These are phyloP conservation scores for Metschnikowia gelsemii DNA, from an alignment of 805 yeast genomes.

Conservation along the genomic window DNA sequence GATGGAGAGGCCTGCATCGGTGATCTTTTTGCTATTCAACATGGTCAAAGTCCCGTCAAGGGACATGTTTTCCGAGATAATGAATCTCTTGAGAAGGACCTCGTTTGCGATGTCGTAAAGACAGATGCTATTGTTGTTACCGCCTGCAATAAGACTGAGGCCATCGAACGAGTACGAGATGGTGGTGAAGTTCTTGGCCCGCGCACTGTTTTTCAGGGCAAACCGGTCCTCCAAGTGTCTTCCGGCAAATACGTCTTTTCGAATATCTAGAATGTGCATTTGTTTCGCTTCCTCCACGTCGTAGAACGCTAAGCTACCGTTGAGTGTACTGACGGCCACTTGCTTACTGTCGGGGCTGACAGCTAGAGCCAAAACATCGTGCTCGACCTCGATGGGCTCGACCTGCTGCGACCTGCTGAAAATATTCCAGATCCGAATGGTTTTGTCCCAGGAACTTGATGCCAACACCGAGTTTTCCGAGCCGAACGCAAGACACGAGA, in stretches of 20 bases:
- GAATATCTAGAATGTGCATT: slow-evolving; percentile 79
- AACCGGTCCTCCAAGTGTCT: slow-evolving; percentile 81
- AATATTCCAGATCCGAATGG: slow-evolving; percentile 89
- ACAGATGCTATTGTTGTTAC: slow-evolving; percentile 88
- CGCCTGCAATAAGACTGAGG: slow-evolving; percentile 82
- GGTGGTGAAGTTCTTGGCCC: slow-evolving; percentile 82
- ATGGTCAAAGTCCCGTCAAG: slow-evolving; percentile 81
- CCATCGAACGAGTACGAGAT: slow-evolving; percentile 90
- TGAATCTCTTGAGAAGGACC: slow-evolving; percentile 77
- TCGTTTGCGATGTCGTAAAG: slow-evolving; percentile 87
- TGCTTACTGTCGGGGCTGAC: slow-evolving; percentile 93
- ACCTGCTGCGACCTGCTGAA: slow-evolving; percentile 84
- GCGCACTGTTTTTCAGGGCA: slow-evolving; percentile 71
- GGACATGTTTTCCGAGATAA: slow-evolving; percentile 85
- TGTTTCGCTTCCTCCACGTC: slow-evolving; percentile 82
- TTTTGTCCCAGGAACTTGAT: slow-evolving; percentile 95
- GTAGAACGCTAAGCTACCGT: slow-evolving; percentile 83
- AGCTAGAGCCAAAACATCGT: slow-evolving; percentile 80
- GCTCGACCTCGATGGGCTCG: slow-evolving; percentile 83
- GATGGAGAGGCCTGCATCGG: slow-evolving; percentile 77
- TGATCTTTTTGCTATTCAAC: slow-evolving; percentile 77
- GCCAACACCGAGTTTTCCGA: slow-evolving; percentile 74
- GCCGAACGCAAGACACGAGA: slow-evolving; percentile 84
- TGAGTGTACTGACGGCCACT: slow-evolving; percentile 82
- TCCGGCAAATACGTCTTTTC: slow-evolving; percentile 83